A percentile compares a stretch with the other conserved stretches of the same genome.
These are phyloP conservation scores for Paramecium tetraurelia DNA, from an alignment of 73 alveolate genomes.

Conservation along the genomic window DNA sequence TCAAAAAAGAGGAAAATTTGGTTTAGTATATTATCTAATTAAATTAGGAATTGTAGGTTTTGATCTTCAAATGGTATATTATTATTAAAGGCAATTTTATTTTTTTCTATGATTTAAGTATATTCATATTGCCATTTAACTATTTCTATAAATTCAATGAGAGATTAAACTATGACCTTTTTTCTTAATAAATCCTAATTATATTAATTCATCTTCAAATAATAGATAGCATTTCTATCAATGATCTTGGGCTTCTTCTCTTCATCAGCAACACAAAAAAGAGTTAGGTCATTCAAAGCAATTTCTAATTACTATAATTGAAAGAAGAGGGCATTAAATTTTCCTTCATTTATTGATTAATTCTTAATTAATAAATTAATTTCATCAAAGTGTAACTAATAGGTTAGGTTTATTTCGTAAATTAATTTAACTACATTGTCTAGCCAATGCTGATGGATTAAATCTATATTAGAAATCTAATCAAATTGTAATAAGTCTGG, in stretches of 20 bases:
- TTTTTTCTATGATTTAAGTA: background rate
- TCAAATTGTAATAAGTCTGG: background rate
- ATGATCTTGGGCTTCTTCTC: background rate
- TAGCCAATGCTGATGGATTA: background rate
- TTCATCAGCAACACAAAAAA: background rate
- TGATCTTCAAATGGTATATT: background rate
- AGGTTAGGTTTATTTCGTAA: background rate
- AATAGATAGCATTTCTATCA: background rate
- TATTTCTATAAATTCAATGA: background rate
- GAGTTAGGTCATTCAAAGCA: background rate
- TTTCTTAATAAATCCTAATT: background rate
- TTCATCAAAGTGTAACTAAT: background rate
- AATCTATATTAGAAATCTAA: background rate
- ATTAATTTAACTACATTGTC: background rate
- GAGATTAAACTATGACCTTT: background rate
- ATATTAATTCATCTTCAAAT: background rate
- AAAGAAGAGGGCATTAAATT: background rate
- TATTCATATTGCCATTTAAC: background rate
- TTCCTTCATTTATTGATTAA: background rate
- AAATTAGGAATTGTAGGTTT: background rate
- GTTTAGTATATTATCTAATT: background rate
- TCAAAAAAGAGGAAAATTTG: background rate
- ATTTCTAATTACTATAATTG: background rate
- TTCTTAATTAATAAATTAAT: background rate
- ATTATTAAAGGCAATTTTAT: background rate